Evolutionary conservation across 2,329 filamentous ascomycete genomes (phyloP).

Genomic region (Xylaria multiplex): DNA sequence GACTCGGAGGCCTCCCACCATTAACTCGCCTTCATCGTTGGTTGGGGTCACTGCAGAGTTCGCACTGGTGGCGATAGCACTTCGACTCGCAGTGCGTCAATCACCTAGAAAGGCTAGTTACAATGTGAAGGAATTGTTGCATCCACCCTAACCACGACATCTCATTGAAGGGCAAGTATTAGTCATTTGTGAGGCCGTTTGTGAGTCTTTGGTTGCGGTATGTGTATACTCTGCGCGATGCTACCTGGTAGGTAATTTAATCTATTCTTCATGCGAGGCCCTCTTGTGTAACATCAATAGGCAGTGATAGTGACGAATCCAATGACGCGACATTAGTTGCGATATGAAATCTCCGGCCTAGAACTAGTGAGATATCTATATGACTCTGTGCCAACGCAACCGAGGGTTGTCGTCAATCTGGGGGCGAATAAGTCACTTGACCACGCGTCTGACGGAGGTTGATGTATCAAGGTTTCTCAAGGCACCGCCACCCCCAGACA

Average conservation of each 20-base stretch:
- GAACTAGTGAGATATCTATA: background rate
- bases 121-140: background rate
- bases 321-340: background rate
- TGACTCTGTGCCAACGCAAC: conserved; percentile 15
- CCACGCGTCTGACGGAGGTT: conserved; percentile 23
- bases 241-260: background rate
- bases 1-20: background rate
- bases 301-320: conserved; percentile 17
- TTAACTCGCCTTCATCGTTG: background rate
- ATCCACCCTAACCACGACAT: background rate
- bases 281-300: conserved; percentile 11
- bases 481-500: conserved; percentile 41
- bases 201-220: background rate
- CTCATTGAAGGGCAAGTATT: background rate
- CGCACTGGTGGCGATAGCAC: background rate
- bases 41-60: background rate
- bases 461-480: background rate
- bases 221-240: background rate
- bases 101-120: background rate
- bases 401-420: conserved; percentile 8
- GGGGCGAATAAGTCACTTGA: conserved; percentile 36
- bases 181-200: background rate
- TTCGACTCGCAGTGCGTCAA: background rate
- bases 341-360: background rate
- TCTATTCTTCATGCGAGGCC: background rate